These are phyloP conservation scores for Alternaria ventricosa DNA, from an alignment of 2,329 filamentous ascomycete genomes.

Conservation along the genomic window DNA sequence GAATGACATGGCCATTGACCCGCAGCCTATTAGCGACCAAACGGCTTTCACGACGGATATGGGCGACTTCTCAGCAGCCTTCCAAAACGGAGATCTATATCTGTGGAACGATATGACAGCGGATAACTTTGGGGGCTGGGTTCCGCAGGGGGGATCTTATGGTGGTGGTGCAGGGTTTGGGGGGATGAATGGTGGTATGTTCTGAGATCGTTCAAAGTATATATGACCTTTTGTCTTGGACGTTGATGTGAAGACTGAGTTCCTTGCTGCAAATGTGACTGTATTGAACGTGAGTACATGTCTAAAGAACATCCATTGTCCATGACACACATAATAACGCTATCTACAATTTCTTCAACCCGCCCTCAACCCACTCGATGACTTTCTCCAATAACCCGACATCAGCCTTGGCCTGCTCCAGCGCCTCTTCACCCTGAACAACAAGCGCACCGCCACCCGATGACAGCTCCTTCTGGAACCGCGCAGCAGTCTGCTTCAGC, in stretches of 20 bases:
- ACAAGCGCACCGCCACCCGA: conserved; percentile 46
- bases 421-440: conserved; percentile 45
- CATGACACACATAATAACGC: background rate
- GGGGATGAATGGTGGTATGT: conserved; percentile 23
- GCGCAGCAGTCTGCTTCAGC: conserved; percentile 46
- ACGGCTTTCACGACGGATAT: conserved; percentile 31
- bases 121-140: conserved; percentile 43
- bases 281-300: background rate
- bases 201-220: conserved; percentile 5
- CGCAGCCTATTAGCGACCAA: conserved; percentile 17
- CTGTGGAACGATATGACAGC: conserved; percentile 45
- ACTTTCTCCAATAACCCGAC: conserved; percentile 46
- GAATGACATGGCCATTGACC: conserved; percentile 7
- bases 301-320: background rate
- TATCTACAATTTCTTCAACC: conserved; percentile 14
- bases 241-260: background rate
- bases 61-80: conserved; percentile 42
- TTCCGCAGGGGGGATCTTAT: conserved; percentile 35
- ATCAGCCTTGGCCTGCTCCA: conserved; percentile 43
- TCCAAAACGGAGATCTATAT: conserved; percentile 47
- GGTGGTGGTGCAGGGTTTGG: conserved; percentile 35
- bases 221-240: background rate
- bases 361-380: conserved; percentile 35
- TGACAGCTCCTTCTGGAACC: conserved; percentile 48
- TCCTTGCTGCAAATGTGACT: background rate